A percentile compares a stretch with the other conserved stretches of the same genome.
Conservation (phyloP, 768 basidiomycete genomes). For the Mrakia gelida region DNA sequence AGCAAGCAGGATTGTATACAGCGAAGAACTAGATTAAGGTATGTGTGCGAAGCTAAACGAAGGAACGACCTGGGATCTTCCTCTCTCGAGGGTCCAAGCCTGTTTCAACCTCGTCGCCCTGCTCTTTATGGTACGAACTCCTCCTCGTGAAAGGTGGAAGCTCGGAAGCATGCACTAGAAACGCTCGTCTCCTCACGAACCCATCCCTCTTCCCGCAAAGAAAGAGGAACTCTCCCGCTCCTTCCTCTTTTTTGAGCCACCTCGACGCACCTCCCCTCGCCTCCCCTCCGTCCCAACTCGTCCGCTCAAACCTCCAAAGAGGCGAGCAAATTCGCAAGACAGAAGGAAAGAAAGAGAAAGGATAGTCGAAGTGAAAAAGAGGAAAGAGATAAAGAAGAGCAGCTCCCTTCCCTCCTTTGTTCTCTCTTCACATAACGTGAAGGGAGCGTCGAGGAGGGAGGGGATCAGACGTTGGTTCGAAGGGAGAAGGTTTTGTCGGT, state of each 20-base stretch:
- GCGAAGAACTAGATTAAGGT: not conserved
- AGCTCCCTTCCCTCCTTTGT: not conserved
- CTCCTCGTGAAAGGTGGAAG: not conserved
- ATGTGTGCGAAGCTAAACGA: constrained; percentile 17
- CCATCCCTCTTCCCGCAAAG: not conserved
- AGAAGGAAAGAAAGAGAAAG: too few relatives aligned
- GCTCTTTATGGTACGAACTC: not conserved
- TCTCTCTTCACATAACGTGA: not conserved
- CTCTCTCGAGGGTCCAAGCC: not conserved
- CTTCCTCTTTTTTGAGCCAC: too few relatives aligned
- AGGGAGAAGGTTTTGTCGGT: not conserved
- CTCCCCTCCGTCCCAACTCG: too few relatives aligned
- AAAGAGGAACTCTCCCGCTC: not conserved
- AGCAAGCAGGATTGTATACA: not conserved
- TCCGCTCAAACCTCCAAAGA: too few relatives aligned
- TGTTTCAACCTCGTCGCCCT: constrained; percentile 8
- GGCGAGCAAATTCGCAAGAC: too few relatives aligned
- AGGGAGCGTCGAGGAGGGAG: not conserved
- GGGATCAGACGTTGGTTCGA: not conserved
- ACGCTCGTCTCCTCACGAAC: not conserved
- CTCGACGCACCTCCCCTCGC: not conserved
- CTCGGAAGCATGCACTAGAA: constrained; percentile 4
- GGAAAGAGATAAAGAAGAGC: not conserved
- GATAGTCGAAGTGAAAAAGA: too few relatives aligned
- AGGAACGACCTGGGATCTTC: not conserved